Base-by-base conservation (phyloP, 352 stramenopile genomes). In the Phytophthora brassicae region DNA sequence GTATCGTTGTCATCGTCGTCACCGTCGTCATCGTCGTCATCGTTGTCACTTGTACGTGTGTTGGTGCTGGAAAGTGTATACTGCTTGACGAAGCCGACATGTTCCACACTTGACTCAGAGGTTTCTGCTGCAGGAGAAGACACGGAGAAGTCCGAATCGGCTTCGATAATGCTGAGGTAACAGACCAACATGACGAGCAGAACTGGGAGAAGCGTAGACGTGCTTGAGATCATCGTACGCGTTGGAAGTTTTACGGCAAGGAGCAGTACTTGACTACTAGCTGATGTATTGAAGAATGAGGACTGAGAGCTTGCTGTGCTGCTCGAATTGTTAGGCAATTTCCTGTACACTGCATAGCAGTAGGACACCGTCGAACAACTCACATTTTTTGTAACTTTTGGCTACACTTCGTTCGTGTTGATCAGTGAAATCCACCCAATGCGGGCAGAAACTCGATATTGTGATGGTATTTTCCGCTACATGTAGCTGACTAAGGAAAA, bases 221-320 rank as follows among this genome's bases (percentile, higher is more conserved):
- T 22, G n/a, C 33, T 47, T 19, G 31, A 62, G 19, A 55, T 19
- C 55, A 65, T 69, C 19, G 24, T 51, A 36, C 4, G 20, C 17
- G 38, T 22, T 43, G 17, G 36, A 17, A 26, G 6, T 6, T 17
- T 44, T 44, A 17, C 38, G 20, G 16, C 12, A 26, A 33, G 6
- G 26, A 28, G 19, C 29, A 5, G 20, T 48, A 36, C 22, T 56
- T 63, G 54, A 17, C 6, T 28, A 43, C 33, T 55, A 48, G 36
- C 7, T 58, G 56, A 48, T 44, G 22, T 62, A 58, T 70, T 62
- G 47, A 66, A 57, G 26, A 70, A 70, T 70, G 42, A 69, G 31
- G 31, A 42, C 19, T 28, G 24, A 39, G 36, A 45, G 16, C 4
- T 19, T 17, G 17, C 39, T 31, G 8, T 31, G 39, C 39, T 26